These are phyloP conservation scores for Anethum foeniculum DNA, from an alignment of 140 eudicot species.

Conservation along the genomic window DNA sequence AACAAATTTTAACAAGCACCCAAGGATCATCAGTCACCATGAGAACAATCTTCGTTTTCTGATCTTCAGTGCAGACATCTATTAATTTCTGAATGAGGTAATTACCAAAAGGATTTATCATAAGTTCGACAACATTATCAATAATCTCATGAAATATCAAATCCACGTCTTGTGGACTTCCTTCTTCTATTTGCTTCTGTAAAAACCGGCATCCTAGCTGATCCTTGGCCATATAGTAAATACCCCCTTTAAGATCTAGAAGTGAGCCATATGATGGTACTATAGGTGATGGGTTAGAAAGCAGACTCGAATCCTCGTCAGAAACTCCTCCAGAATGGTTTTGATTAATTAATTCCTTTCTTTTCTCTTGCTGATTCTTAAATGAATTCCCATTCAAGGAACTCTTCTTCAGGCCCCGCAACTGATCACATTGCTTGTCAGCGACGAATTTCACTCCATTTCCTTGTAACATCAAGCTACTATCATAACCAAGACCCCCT, in stretches of 20 bases:
- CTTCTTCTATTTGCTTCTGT: slow-evolving; percentile 44
- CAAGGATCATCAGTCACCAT: slow-evolving; percentile 30
- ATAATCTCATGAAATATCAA: slow-evolving; percentile 42
- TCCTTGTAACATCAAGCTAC: slow-evolving; percentile 14
- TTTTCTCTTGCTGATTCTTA: background rate
- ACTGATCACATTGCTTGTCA: slow-evolving; percentile 12
- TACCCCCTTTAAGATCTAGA: slow-evolving; percentile 17
- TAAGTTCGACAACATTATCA: slow-evolving; percentile 38
- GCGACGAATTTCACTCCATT: slow-evolving; percentile 11
- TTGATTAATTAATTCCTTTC: background rate
- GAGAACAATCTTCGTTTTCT: slow-evolving; percentile 34
- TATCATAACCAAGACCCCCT: slow-evolving; percentile 11
- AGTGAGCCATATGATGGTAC: slow-evolving; percentile 15
- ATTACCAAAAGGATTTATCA: slow-evolving; percentile 64
- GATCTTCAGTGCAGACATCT: slow-evolving; percentile 47
- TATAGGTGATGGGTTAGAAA: slow-evolving; percentile 13
- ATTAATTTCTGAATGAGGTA: slow-evolving; percentile 62
- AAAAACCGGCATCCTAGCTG: slow-evolving; percentile 59
- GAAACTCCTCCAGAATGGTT: background rate
- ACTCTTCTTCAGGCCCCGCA: slow-evolving; percentile 7
- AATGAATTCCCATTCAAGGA: background rate
- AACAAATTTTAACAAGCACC: slow-evolving; percentile 35
- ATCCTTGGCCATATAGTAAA: slow-evolving; percentile 48
- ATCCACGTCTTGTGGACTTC: slow-evolving; percentile 41
- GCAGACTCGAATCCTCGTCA: slow-evolving; percentile 1